phyloP scores from a whole-genome alignment of 352 stramenopile species.

The Phytophthora vignae region DNA sequence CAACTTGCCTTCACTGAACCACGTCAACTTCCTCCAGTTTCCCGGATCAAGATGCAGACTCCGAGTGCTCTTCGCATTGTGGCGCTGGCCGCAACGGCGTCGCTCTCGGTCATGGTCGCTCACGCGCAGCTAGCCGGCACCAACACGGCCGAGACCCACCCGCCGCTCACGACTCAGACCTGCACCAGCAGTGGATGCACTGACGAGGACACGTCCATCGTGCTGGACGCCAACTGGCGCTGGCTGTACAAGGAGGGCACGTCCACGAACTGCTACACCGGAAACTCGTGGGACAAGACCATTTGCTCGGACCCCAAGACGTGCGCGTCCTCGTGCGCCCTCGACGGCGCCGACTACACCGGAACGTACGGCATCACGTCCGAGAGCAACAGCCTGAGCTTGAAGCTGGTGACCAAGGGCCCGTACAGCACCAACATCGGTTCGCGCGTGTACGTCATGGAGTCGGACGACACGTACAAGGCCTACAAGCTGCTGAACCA shows the following conservation, averaged over 20 bases:
- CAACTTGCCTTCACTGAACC: slow-evolving; percentile 14
- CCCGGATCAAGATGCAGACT: slow-evolving; percentile 14
- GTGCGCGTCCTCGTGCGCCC: slow-evolving; percentile 45
- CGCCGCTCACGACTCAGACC: slow-evolving; percentile 32
- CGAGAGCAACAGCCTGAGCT: slow-evolving; percentile 29
- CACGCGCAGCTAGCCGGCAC: slow-evolving; percentile 45
- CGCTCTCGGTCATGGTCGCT: slow-evolving; percentile 1
- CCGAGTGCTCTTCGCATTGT: slow-evolving; percentile 12
- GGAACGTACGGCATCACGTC: slow-evolving; percentile 53
- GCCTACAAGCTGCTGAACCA: slow-evolving; percentile 58
- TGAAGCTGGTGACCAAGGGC: slow-evolving; percentile 53
- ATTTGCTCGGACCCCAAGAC: slow-evolving; percentile 48
- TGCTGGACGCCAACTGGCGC: slow-evolving; percentile 64
- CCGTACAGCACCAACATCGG: slow-evolving; percentile 53
- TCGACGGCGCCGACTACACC: slow-evolving; percentile 56
- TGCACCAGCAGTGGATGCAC: slow-evolving; percentile 36
- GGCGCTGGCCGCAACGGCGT: slow-evolving; percentile 8
- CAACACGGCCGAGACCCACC: slow-evolving; percentile 47
- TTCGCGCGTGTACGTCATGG: slow-evolving; percentile 55
- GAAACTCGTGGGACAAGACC: slow-evolving; percentile 27
- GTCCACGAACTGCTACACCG: slow-evolving; percentile 56
- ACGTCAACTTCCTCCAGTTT: background rate
- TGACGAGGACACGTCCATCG: slow-evolving; percentile 46
- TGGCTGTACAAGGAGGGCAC: slow-evolving; percentile 54
- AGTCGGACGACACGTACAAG: slow-evolving; percentile 38